Base-by-base conservation (phyloP, 371 early-diverging fungal species). In the Actinomortierella wolfii region DNA sequence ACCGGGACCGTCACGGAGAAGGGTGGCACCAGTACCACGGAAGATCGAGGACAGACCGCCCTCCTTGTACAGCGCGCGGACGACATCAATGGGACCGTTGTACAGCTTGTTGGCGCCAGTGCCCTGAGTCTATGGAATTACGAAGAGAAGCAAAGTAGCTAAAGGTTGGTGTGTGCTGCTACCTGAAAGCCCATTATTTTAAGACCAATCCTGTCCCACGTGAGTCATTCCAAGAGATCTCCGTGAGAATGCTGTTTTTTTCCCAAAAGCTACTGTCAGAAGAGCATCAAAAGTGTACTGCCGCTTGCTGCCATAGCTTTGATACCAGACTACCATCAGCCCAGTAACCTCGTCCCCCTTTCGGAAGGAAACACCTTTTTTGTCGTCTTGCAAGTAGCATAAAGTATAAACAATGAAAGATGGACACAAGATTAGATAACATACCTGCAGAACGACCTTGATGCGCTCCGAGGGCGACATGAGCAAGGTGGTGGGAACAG, bases 391-490 rank as follows among this genome's bases (percentile, higher is more conserved):
- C 8, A 11, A 13, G n/a, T n/a, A n/a, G n/a, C n/a, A 11, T 34
- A 34, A 34, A 34, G 34, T 34, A 34, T 34, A 34, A 34, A 34
- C 34, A 11, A 11, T 6, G 34, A 34, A 6, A 4, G 34, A 34
- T 6, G 7, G 23, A 17, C 14, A 11, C 2, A 59, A 29, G 34
- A 11, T 34, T 20, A 59, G 54, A 47, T 77, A 74, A 56, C 85
- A 83, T 26, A 92, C 91, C 76, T 97, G 99, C 78, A 97, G 85
- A 63, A 96, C 76, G 45, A 94, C 94, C 86, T 97, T 98, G 79
- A 98, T 87, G 68, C 98, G 92, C 79, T 97, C 98, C 78, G 92
- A 90, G 57, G 91, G 98, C 51, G 91, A 89, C 93, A 94, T 95
- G 63, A 98, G 81, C 60, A 94, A 78, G 20, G 98, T 97, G 29